Base-by-base conservation (phyloP, 768 basidiomycete genomes). In the Psilocybe sp. region DNA sequence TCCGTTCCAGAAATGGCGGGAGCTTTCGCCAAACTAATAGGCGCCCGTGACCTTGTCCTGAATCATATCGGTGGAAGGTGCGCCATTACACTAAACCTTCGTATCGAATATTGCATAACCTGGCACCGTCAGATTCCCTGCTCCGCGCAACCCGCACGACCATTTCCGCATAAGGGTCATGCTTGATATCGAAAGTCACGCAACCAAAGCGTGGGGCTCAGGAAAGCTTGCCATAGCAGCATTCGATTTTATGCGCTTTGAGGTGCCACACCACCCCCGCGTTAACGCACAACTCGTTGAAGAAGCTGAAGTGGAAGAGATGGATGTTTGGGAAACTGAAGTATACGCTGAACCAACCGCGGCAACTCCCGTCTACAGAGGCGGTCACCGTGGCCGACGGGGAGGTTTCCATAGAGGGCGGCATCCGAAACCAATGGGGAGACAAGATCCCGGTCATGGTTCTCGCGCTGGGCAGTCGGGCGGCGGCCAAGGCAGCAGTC, bases 1-100 rank as follows among this genome's bases (percentile, higher is more conserved):
- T 92, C 89, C 12, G 83, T 85, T 0, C 85, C 91, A 3, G 72
- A 69, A 32, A 87, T 87, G 80, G 92, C 90, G 1, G 92, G 91
- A 7, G 69, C 62, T 13, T 92, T 92, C 60, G 89, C 91, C 5
- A 80, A 74, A 49, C 61, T 55, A 2, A 73, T 87, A 44, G 72
- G 75, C 1, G 87, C 90, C 16, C 65, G 78, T 60, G 69, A 72
- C 40, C 68, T 93, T 6, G 77, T 87, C 16, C 63, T 94, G 42
- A 93, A 94, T 63, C 92, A 93, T 63, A 82, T 93, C 31, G 82
- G 88, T 51, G 70, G 74, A 46, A 76, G 84, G 87, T 89, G 52
- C 52, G 75, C 39, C 44, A 28, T 9, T 33, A 41, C 53, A 49
- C 47, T n/a, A n/a, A n/a, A n/a, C n/a, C 39, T 19, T 52, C 34